Percentiles rank a stretch among this genome's conserved stretches.
These are phyloP conservation scores for Monsonia emarginata DNA, from an alignment of 441 rosid genomes.

Conservation along the genomic window DNA sequence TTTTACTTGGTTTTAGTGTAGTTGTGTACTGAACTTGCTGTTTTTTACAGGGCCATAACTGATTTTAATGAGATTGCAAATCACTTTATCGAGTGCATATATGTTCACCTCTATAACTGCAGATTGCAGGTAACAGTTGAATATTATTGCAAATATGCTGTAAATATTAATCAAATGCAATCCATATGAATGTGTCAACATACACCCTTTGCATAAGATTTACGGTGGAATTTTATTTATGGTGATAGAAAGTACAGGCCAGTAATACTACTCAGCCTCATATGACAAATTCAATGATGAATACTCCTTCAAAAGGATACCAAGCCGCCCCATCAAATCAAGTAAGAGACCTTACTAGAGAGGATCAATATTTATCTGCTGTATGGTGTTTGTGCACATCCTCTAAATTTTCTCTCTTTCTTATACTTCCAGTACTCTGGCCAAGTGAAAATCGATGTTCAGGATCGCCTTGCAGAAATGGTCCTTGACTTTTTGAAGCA, in stretches of 20 bases:
- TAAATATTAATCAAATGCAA: constrained; percentile 2
- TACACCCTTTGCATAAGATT: background rate
- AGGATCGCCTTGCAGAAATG: constrained; percentile 32
- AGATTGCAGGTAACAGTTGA: constrained; percentile 51
- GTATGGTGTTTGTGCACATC: background rate
- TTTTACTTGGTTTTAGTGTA: background rate
- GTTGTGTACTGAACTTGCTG: background rate
- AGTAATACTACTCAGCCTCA: constrained; percentile 39
- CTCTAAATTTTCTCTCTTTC: constrained; percentile 10
- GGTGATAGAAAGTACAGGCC: constrained; percentile 31
- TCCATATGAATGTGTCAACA: background rate
- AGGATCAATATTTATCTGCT: background rate
- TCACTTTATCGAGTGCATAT: constrained; percentile 82
- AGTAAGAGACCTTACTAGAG: constrained; percentile 27
- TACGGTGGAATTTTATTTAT: constrained; percentile 11
- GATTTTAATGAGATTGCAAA: constrained; percentile 76
- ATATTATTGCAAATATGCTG: background rate
- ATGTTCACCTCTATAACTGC: constrained; percentile 66
- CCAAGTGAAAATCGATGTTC: constrained; percentile 31
- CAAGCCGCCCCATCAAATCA: constrained; percentile 41
- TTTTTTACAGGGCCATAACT: constrained; percentile 55
- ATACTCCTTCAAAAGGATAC: constrained; percentile 37
- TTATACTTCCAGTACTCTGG: constrained; percentile 31
- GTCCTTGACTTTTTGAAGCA: constrained; percentile 47
- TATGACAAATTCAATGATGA: constrained; percentile 37